phyloP scores from a whole-genome alignment of 179 eudicot genomes.

The Beta lomatogona region DNA sequence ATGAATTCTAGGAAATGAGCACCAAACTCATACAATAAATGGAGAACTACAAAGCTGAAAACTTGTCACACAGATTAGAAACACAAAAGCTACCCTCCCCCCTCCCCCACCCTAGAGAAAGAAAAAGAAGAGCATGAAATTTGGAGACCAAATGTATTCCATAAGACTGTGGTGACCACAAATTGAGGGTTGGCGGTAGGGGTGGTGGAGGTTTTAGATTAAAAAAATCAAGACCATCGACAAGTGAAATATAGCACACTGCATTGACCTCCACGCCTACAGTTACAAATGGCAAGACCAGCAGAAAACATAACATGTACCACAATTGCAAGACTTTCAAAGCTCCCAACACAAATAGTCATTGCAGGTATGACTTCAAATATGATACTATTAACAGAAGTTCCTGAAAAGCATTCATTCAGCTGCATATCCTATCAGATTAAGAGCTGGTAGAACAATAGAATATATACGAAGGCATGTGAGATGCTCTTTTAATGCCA shows the following conservation, averaged over 20 bases:
- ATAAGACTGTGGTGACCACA: background rate
- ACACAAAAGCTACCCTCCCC: no score
- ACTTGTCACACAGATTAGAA: background rate
- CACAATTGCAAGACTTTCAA: background rate
- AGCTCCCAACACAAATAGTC: background rate
- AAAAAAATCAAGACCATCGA: background rate
- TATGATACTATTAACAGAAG: background rate
- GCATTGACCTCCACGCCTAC: background rate
- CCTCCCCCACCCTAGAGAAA: background rate
- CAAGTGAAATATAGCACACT: no score
- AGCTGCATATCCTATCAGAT: background rate
- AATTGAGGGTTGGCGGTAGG: no score
- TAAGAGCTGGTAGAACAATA: background rate
- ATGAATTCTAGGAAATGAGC: background rate
- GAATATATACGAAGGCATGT: background rate
- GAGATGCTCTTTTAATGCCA: background rate
- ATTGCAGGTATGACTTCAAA: background rate
- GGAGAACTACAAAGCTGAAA: background rate
- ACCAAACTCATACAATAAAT: background rate
- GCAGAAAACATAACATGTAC: background rate
- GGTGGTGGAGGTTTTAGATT: no score
- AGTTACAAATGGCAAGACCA: background rate
- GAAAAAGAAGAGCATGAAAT: background rate
- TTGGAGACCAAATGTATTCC: background rate
- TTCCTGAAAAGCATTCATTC: background rate